These are phyloP conservation scores for Septoria petroselini DNA, from an alignment of 2,329 filamentous ascomycete genomes.

Conservation along the genomic window DNA sequence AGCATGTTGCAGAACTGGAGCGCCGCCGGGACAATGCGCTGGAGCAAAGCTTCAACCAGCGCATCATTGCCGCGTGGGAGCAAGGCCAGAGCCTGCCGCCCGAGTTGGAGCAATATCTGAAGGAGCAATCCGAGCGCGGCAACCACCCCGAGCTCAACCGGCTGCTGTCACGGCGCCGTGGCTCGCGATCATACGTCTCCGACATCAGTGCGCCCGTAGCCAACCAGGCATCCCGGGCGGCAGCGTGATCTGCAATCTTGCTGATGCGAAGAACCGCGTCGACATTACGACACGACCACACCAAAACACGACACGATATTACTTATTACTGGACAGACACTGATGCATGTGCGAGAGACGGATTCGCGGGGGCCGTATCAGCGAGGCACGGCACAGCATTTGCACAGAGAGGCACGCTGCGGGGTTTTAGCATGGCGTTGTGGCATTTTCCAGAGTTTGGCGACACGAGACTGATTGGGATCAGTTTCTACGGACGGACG, in stretches of 20 bases:
- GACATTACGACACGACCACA: background rate
- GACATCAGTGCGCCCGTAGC: conserved; percentile 23
- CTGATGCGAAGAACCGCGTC: background rate
- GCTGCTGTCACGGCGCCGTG: conserved; percentile 20
- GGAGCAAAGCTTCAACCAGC: conserved; percentile 30
- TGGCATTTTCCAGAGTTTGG: background rate
- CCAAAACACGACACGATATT: background rate
- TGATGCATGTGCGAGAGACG: conserved; percentile 8
- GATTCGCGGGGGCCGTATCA: conserved; percentile 4
- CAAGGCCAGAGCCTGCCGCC: conserved; percentile 35
- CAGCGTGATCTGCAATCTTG: conserved; percentile 16
- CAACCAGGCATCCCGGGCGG: conserved; percentile 24
- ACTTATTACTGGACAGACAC: background rate
- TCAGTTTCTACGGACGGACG: background rate
- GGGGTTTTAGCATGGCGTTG: conserved; percentile 19
- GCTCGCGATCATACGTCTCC: conserved; percentile 20
- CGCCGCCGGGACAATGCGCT: conserved; percentile 30
- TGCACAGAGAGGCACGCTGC: conserved; percentile 10
- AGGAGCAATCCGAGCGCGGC: conserved; percentile 37
- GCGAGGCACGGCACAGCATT: background rate
- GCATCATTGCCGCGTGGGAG: conserved; percentile 34
- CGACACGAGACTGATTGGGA: background rate
- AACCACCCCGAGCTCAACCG: conserved; percentile 22
- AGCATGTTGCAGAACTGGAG: conserved; percentile 31
- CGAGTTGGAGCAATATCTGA: conserved; percentile 38